phyloP scores from a whole-genome alignment of 2,329 filamentous ascomycete genomes.

The Coccinonectria pachysandricola region DNA sequence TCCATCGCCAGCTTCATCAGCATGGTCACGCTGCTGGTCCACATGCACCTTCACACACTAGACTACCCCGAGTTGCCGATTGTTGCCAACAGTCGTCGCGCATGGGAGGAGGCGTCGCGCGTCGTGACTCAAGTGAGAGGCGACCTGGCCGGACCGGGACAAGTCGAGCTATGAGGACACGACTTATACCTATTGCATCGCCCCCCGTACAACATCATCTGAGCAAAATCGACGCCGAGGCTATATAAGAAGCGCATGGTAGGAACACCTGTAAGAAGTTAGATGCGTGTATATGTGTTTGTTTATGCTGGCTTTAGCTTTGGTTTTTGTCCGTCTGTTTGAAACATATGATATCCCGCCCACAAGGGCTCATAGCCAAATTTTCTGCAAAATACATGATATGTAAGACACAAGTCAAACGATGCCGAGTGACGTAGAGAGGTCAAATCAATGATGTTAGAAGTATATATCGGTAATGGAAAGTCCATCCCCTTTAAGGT shows the following conservation, averaged over 20 bases:
- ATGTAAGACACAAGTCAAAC: too few species aligned
- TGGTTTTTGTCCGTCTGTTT: slow-evolving; percentile 2
- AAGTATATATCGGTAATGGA: too few species aligned
- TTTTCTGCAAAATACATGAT: too few species aligned
- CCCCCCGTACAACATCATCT: too few species aligned
- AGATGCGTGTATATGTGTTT: slow-evolving; percentile 1
- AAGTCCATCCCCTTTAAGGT: too few species aligned
- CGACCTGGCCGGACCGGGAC: slow-evolving; percentile 17
- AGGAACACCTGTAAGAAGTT: too few species aligned
- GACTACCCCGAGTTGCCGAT: slow-evolving; percentile 52
- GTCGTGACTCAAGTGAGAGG: slow-evolving; percentile 20
- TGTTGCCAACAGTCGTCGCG: slow-evolving; percentile 29
- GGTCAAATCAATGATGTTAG: too few species aligned
- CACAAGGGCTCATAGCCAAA: slow-evolving; percentile 1
- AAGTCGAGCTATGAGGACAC: slow-evolving; percentile 22
- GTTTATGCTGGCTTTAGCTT: not conserved
- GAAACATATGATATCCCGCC: slow-evolving; percentile 10
- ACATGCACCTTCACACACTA: slow-evolving; percentile 53
- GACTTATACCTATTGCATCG: too few species aligned
- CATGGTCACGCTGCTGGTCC: slow-evolving; percentile 58
- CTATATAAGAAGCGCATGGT: too few species aligned
- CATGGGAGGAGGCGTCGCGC: slow-evolving; percentile 26
- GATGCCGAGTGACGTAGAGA: too few species aligned
- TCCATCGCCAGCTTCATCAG: slow-evolving; percentile 67
- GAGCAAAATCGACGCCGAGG: too few species aligned